Conservation (phyloP, 2,329 filamentous ascomycete genomes). For the Mycogone perniciosa region DNA sequence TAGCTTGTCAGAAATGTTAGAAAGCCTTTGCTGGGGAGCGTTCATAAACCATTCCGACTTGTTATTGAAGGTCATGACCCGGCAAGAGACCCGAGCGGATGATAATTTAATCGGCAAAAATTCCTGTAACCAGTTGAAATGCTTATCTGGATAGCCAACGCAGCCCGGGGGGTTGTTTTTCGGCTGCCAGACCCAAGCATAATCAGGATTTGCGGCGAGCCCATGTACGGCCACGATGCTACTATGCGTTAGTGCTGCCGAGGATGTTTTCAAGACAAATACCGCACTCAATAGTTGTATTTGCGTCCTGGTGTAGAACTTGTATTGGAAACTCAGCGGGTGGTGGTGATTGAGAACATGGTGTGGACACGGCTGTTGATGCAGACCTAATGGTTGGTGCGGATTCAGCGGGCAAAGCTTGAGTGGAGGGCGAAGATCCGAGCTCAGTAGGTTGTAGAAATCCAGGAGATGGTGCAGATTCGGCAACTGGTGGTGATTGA, state of each 20-base stretch:
- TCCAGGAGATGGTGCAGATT: no score
- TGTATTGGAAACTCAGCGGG: no score
- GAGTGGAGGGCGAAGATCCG: no score
- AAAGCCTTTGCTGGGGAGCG: conserved; percentile 7
- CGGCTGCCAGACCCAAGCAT: conserved; percentile 12
- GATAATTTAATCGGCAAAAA: conserved; percentile 1
- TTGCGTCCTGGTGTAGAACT: no score
- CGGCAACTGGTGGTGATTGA: no score
- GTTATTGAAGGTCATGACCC: conserved; percentile 9
- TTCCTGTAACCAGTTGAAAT: conserved; percentile 7
- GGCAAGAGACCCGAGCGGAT: not conserved
- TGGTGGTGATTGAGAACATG: no score
- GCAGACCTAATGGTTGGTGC: no score
- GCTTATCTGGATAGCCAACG: conserved; percentile 3
- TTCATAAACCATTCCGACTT: conserved; percentile 4
- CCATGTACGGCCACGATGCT: conserved; percentile 12
- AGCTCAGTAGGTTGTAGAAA: no score
- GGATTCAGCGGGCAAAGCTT: no score
- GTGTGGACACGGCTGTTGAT: no score
- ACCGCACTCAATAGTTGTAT: no score
- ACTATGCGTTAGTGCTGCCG: not conserved
- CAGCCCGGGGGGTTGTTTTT: conserved; percentile 11
- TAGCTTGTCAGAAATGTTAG: conserved; percentile 5
- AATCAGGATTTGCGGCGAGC: conserved; percentile 12
- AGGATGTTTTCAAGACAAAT: no score